Conservation (phyloP, 202 grass and related monocot species). For the Carex sylvatica region DNA sequence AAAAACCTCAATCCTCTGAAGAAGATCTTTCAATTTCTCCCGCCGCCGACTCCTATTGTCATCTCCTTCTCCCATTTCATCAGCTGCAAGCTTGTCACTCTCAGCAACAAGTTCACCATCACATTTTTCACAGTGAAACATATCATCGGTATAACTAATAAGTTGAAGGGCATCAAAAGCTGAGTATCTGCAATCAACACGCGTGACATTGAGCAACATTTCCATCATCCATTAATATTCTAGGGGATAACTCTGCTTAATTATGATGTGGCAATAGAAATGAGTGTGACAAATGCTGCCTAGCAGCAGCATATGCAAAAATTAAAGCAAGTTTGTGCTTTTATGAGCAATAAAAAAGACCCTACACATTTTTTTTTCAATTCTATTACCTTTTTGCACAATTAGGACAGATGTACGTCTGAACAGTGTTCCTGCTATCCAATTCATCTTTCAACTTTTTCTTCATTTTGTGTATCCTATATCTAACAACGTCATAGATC, state of each 20-base stretch:
- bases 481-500: constrained; percentile 91
- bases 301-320: constrained; percentile 1
- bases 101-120: constrained; percentile 91
- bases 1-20: constrained; percentile 77
- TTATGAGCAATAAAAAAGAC: neutral
- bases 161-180: constrained; percentile 90
- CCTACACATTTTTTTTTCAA: neutral
- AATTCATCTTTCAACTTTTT: constrained; percentile 97
- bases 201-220: neutral
- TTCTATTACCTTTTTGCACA: constrained; percentile 69
- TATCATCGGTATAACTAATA: constrained; percentile 71
- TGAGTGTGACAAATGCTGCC: neutral
- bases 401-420: constrained; percentile 88
- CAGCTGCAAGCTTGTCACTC: constrained; percentile 97
- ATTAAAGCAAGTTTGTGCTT: neutral
- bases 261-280: neutral
- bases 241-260: neutral
- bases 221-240: neutral
- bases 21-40: constrained; percentile 95
- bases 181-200: constrained; percentile 60
- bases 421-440: constrained; percentile 95
- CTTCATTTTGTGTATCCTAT: constrained; percentile 91
- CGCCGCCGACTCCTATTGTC: constrained; percentile 72
- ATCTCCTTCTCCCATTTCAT: constrained; percentile 98
- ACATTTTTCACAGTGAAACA: constrained; percentile 97